phyloP scores from a whole-genome alignment of 805 yeast species.

The Candida endomychidarum region DNA sequence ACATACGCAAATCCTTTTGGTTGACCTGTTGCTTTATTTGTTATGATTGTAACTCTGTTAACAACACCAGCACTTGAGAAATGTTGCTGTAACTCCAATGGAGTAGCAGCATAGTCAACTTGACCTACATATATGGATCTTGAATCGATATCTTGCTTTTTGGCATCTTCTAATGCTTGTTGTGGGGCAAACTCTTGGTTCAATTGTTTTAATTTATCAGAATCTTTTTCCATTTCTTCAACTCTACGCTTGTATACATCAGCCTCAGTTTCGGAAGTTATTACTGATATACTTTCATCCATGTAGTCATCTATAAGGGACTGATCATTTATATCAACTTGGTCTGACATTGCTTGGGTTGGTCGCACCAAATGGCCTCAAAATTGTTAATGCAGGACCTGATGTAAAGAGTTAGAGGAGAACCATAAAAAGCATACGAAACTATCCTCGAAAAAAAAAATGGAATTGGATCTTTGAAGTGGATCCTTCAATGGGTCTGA shows the following conservation, averaged over 20 bases:
- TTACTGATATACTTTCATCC: slow-evolving; percentile 1
- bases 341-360: slow-evolving; percentile 29
- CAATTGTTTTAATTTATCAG: slow-evolving; percentile 43
- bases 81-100: slow-evolving; percentile 75
- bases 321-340: slow-evolving; percentile 24
- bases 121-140: slow-evolving; percentile 81
- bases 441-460: no score
- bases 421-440: no score
- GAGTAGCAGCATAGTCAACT: slow-evolving; percentile 77
- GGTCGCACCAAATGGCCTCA: neutral
- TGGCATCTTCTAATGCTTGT: slow-evolving; percentile 3
- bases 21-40: slow-evolving; percentile 71
- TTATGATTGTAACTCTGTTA: slow-evolving; percentile 74
- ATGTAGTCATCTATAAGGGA: slow-evolving; percentile 4
- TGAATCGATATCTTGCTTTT: slow-evolving; percentile 68
- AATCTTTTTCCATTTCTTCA: slow-evolving; percentile 61
- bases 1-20: slow-evolving; percentile 89
- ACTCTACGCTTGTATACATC: slow-evolving; percentile 24
- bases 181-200: neutral
- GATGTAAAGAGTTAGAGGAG: no score
- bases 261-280: slow-evolving; percentile 1
- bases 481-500: no score
- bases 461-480: no score
- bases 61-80: slow-evolving; percentile 71
- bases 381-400: no score